Base-by-base conservation (phyloP, 352 stramenopile genomes). In the Aphanomyces astaci region DNA sequence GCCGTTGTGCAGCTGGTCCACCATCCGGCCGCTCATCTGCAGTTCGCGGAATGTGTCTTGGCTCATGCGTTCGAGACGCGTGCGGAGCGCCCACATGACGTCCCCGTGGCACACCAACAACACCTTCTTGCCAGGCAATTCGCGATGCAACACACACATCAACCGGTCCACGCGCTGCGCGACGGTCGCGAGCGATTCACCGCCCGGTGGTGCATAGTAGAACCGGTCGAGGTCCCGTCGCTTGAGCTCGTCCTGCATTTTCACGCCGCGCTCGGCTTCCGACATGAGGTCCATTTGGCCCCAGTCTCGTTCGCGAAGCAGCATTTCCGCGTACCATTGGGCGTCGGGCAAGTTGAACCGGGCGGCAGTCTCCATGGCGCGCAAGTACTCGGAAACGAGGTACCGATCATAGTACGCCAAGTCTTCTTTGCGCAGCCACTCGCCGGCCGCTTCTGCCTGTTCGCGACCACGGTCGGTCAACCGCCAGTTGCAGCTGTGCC, bases 251-350 rank as follows among this genome's bases (percentile, higher is more conserved):
- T 92, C 81, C 64, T 93, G 83, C 86, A 95, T 93, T 75, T 92
- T 95, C 60, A 86, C 73, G 57, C 92, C 86, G 32, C 87, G 83
- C 59, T 95, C 86, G 65, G 90, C 79, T 71, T 94, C 83, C 28
- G 86, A 93, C 87, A 94, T 94, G 64, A 96, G 79, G 67, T 96
- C 87, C 86, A 93, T 94, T 22, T 90, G 80, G 11, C 87, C 86
- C 87, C 87, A 96, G 70, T 96, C 87, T 0, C 87, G 87, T 73
- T 96, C 87, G 22, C 87, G 83, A 48, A 94, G 89, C 53, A 93
- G 79, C 82, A 94, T 92, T 73, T 96, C 87, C 0, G 86, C 84
- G 70, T 92, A 94, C 87, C 87, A 96, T 32, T 85, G 78, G 11
- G 83, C 79, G 36, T 77, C 80, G 4, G 85, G 82, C 7, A 96